phyloP scores from a whole-genome alignment of 768 basidiomycete genomes.

The Cyclocybe aegerita region DNA sequence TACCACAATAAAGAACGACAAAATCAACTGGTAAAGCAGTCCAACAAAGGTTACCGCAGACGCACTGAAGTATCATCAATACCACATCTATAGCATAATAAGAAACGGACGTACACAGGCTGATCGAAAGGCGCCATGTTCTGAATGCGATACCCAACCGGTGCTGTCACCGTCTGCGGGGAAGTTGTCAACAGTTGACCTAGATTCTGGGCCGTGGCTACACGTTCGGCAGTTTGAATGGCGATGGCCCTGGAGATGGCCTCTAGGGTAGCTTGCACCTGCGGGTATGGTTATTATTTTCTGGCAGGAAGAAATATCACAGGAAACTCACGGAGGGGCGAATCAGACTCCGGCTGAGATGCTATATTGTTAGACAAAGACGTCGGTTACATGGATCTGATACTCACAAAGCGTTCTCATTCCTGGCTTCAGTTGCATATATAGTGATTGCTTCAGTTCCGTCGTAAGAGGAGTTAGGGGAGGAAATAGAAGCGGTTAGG shows the following conservation, averaged over 20 bases:
- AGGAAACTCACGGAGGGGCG: conserved; percentile 24
- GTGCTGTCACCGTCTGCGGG: conserved; percentile 47
- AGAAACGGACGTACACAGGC: conserved; percentile 44
- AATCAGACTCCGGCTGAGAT: conserved; percentile 31
- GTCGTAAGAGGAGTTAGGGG: conserved; percentile 44
- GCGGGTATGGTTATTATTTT: background rate
- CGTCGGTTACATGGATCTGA: background rate
- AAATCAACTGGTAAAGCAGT: conserved; percentile 49
- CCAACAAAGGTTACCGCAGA: conserved; percentile 54
- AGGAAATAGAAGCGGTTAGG: conserved; percentile 33
- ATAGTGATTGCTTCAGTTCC: conserved; percentile 49
- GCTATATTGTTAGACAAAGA: background rate
- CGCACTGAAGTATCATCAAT: conserved; percentile 32
- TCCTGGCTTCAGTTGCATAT: conserved; percentile 49
- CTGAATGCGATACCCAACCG: conserved; percentile 44
- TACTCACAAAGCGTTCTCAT: conserved; percentile 59
- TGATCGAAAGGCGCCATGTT: conserved; percentile 60
- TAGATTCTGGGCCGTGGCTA: conserved; percentile 27
- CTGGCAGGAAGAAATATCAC: background rate
- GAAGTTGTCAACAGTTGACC: conserved; percentile 39
- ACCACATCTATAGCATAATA: background rate
- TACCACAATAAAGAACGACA: conserved; percentile 45
- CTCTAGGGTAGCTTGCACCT: conserved; percentile 36
- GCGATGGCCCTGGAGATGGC: conserved; percentile 34
- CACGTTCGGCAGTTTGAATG: conserved; percentile 23